Conservation (phyloP, 768 basidiomycete genomes). For the Collybiopsis luxurians region DNA sequence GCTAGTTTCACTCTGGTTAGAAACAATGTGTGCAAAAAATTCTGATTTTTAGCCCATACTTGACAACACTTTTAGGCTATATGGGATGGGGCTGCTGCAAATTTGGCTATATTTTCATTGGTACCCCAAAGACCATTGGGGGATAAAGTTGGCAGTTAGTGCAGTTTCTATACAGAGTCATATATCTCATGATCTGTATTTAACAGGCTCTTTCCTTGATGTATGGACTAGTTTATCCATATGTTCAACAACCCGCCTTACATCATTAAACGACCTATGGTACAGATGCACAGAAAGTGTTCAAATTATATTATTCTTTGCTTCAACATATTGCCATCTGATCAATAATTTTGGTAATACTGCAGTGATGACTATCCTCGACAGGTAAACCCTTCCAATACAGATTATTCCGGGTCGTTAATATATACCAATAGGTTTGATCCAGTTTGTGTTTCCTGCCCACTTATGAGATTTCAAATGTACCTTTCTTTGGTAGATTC, state of each 20-base stretch:
- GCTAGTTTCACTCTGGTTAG: too few relatives aligned
- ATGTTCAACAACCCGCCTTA: not conserved
- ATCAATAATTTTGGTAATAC: slow-evolving; percentile 8
- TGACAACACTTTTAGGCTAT: too few relatives aligned
- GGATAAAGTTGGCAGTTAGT: slow-evolving; percentile 8
- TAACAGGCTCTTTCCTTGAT: not conserved
- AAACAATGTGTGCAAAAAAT: too few relatives aligned
- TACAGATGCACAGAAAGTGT: slow-evolving; percentile 6
- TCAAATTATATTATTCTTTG: slow-evolving; percentile 12
- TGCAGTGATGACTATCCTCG: not conserved
- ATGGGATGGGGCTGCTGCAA: not conserved
- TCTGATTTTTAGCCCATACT: too few relatives aligned
- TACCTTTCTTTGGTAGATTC: not conserved
- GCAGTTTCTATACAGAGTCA: too few relatives aligned
- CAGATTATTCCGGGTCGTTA: not conserved
- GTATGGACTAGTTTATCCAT: not conserved
- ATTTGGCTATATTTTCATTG: not conserved
- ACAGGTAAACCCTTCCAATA: not conserved
- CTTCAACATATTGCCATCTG: slow-evolving; percentile 12
- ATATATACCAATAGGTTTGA: not conserved
- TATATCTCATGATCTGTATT: not conserved
- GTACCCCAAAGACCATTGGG: slow-evolving; percentile 8
- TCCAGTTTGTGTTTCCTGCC: not conserved
- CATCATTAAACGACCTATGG: not conserved
- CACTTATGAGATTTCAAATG: not conserved